These are phyloP conservation scores for Batkoa obscura DNA, from an alignment of 371 early-diverging fungal genomes.

Conservation along the genomic window DNA sequence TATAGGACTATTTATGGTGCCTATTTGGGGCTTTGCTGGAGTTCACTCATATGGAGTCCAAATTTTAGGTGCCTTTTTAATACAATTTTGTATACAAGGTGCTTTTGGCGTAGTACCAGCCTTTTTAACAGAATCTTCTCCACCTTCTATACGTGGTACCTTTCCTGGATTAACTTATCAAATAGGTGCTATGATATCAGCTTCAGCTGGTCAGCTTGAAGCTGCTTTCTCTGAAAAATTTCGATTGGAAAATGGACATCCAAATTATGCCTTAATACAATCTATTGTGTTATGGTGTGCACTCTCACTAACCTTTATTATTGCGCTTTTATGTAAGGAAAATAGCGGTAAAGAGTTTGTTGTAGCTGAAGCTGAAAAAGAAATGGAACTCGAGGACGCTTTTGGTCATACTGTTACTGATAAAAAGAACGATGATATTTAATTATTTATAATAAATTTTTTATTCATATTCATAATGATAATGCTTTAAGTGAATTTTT, in stretches of 20 bases:
- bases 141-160: slow-evolving; percentile 36
- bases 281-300: slow-evolving; percentile 38
- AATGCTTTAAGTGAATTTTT: no score
- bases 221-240: slow-evolving; percentile 34
- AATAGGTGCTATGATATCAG: slow-evolving; percentile 42
- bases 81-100: slow-evolving; percentile 39
- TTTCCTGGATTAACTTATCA: slow-evolving; percentile 53
- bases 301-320: slow-evolving; percentile 17
- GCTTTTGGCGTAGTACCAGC: slow-evolving; percentile 52
- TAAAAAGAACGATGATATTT: no score
- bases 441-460: no score
- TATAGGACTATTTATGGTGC: slow-evolving; percentile 35
- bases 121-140: slow-evolving; percentile 43
- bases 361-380: slow-evolving; percentile 7
- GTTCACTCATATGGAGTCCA: slow-evolving; percentile 17
- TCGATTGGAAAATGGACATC: slow-evolving; percentile 17
- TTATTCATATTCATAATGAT: no score
- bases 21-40: slow-evolving; percentile 37
- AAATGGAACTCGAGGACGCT: neutral
- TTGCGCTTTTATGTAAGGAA: slow-evolving; percentile 17
- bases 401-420: no score
- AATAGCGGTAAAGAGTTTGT: slow-evolving; percentile 11
- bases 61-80: slow-evolving; percentile 31
- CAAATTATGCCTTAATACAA: slow-evolving; percentile 42
- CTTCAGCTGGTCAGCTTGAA: slow-evolving; percentile 45